Conservation (phyloP, 768 basidiomycete genomes). For the Kwoniella dejecticola region DNA sequence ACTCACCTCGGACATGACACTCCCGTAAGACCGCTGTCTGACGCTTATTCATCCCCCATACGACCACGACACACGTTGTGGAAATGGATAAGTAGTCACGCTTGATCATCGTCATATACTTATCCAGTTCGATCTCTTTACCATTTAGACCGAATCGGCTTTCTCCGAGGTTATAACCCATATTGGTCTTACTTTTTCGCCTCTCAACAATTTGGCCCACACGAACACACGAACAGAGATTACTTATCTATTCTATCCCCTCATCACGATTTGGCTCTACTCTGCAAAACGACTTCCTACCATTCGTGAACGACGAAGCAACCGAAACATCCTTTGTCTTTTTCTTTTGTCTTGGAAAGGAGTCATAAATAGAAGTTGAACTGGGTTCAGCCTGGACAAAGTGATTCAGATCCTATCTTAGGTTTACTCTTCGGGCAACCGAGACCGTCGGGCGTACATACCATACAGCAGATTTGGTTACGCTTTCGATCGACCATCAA, state of each 20-base stretch:
- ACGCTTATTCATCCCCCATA: slow-evolving; percentile 1
- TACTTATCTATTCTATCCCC: not conserved
- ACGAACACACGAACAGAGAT: not conserved
- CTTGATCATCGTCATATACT: not conserved
- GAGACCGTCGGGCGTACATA: not conserved
- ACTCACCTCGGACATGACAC: not conserved
- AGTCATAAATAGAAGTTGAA: not conserved
- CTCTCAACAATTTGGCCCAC: not conserved
- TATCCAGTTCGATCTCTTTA: not conserved
- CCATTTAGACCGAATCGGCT: not conserved
- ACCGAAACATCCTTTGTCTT: not conserved
- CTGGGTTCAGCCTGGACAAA: not conserved
- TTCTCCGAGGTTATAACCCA: not conserved
- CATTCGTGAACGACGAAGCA: no score
- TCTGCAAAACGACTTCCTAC: no score
- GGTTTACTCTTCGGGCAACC: not conserved
- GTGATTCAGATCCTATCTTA: not conserved
- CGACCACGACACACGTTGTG: not conserved
- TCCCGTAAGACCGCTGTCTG: not conserved
- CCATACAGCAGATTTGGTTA: no score
- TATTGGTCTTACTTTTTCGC: not conserved
- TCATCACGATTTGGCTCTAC: not conserved
- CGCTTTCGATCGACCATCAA: not conserved
- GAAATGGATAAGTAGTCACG: not conserved
- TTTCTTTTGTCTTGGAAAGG: not conserved